Percentiles rank a stretch among this genome's conserved stretches.
Conservation (phyloP, 192 early-diverging fungal genomes). For the Coemansia sp. region DNA sequence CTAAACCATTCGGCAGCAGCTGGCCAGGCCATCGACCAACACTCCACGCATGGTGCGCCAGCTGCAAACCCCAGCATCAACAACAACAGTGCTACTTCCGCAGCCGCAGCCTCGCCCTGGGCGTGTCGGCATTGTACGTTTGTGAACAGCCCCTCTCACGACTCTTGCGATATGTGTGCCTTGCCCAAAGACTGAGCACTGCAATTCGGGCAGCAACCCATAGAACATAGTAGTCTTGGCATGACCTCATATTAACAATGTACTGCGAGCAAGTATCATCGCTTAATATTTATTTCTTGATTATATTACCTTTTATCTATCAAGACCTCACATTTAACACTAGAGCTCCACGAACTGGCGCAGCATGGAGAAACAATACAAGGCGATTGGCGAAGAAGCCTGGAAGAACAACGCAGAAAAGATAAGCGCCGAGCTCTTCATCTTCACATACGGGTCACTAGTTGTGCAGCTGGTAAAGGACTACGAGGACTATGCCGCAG, state of each 20-base stretch:
- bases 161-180: conserved; percentile 53
- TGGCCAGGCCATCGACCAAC: conserved; percentile 13
- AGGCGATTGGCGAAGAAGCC: conserved; percentile 88
- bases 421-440: conserved; percentile 96
- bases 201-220: background rate
- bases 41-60: background rate
- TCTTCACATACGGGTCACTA: conserved; percentile 96
- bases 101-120: conserved; percentile 15
- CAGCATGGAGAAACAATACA: conserved; percentile 70
- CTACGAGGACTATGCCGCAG: conserved; percentile 87
- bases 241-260: background rate
- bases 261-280: background rate
- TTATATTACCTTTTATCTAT: conserved; percentile 1
- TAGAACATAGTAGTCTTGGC: background rate
- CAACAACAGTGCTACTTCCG: background rate
- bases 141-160: conserved; percentile 26
- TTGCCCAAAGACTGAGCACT: conserved; percentile 33
- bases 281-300: background rate
- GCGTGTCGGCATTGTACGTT: conserved; percentile 55
- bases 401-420: conserved; percentile 96
- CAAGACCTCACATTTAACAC: background rate
- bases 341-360: background rate
- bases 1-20: conserved; percentile 13
- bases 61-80: conserved; percentile 1
- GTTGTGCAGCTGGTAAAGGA: conserved; percentile 95